phyloP scores from a whole-genome alignment of 106 monocot species.

The Amphibolis antarctica region DNA sequence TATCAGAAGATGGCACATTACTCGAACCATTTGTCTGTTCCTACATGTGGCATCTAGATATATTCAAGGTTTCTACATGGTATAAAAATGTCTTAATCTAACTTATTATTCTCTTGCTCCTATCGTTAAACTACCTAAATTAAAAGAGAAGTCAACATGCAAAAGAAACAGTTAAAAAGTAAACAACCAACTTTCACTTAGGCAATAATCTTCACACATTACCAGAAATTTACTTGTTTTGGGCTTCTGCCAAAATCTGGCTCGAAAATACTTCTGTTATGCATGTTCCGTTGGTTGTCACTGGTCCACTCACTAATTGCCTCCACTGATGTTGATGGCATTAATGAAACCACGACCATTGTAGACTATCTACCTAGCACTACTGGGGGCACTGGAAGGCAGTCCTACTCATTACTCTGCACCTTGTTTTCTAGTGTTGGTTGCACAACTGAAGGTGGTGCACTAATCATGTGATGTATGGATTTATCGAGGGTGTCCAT shows the following conservation, averaged over 20 bases:
- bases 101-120: too few relatives aligned
- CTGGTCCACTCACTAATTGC: constrained; percentile 51
- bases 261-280: constrained; percentile 80
- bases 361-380: constrained; percentile 57
- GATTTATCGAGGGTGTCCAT: constrained; percentile 75
- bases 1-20: constrained; percentile 28
- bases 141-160: too few relatives aligned
- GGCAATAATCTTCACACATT: too few relatives aligned
- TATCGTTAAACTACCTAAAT: too few relatives aligned
- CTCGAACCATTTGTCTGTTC: constrained; percentile 7
- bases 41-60: not conserved
- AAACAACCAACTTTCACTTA: too few relatives aligned
- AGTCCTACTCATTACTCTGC: constrained; percentile 27
- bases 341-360: constrained; percentile 56
- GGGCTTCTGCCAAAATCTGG: constrained; percentile 81
- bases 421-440: constrained; percentile 34
- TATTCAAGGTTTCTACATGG: not conserved
- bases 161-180: too few relatives aligned
- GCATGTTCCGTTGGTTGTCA: constrained; percentile 32
- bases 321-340: constrained; percentile 77
- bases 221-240: constrained; percentile 33
- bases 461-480: constrained; percentile 84
- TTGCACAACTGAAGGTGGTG: constrained; percentile 60
- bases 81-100: not conserved
- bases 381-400: constrained; percentile 18